Conservation (phyloP, 2,329 filamentous ascomycete genomes). For the Verticillium zaregamsianum region DNA sequence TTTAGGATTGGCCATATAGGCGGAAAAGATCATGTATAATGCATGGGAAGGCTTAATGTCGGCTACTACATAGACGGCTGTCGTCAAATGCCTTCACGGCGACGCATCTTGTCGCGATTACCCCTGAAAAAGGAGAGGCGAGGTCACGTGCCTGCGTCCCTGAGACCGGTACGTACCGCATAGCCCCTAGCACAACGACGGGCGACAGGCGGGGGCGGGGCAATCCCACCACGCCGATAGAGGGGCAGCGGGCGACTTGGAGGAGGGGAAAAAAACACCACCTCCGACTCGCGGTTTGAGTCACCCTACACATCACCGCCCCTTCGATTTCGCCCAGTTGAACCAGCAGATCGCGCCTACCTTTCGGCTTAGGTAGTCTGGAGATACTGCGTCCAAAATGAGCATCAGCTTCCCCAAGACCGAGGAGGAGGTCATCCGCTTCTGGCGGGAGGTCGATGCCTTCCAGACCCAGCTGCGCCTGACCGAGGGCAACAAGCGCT, state of each 20-base stretch:
- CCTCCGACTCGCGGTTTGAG: slow-evolving; percentile 1
- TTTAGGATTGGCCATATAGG: no score
- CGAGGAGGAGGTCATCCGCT: slow-evolving; percentile 78
- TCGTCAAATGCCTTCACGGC: neutral
- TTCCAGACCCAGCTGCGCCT: slow-evolving; percentile 79
- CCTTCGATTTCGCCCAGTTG: neutral
- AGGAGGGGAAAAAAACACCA: slow-evolving; percentile 1
- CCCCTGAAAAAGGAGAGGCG: neutral
- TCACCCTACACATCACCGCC: neutral
- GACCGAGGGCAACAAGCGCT: slow-evolving; percentile 75
- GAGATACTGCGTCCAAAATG: slow-evolving; percentile 40
- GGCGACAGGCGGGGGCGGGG: slow-evolving; percentile 2
- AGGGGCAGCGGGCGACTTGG: slow-evolving; percentile 1
- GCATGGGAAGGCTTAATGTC: no score
- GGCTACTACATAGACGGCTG: no score
- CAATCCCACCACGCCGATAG: neutral
- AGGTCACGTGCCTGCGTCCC: neutral
- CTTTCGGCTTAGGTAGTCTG: neutral
- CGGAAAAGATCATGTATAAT: no score
- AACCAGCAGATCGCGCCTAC: neutral
- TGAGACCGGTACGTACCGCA: neutral
- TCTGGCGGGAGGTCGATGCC: slow-evolving; percentile 89
- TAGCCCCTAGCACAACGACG: neutral
- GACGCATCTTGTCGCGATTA: neutral
- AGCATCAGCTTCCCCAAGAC: slow-evolving; percentile 91